These are phyloP conservation scores for Rhynchospora breviuscula DNA, from an alignment of 176 grass and related monocot genomes.

Conservation along the genomic window DNA sequence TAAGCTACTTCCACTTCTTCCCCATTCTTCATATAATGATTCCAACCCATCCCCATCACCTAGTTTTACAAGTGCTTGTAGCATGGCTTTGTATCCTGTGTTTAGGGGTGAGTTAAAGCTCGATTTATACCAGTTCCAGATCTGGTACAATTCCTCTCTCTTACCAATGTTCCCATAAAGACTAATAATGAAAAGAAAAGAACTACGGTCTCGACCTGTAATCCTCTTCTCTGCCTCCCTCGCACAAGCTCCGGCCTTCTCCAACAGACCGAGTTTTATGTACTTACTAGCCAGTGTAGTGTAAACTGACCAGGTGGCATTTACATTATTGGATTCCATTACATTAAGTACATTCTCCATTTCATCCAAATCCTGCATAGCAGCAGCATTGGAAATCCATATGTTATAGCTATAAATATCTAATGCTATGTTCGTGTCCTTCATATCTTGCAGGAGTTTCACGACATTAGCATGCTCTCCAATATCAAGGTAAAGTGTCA, in stretches of 20 bases:
- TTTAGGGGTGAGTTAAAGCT: conserved; percentile 69
- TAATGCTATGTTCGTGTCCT: conserved; percentile 43
- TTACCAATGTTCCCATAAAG: conserved; percentile 69
- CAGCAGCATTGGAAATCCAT: conserved; percentile 75
- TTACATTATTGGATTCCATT: conserved; percentile 65
- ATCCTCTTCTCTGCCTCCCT: conserved; percentile 80
- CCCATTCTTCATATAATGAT: conserved; percentile 85
- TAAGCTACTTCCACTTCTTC: conserved; percentile 40
- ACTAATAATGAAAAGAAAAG: conserved; percentile 74
- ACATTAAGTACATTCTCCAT: conserved; percentile 56
- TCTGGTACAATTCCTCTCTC: conserved; percentile 72
- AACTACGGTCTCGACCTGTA: conserved; percentile 56
- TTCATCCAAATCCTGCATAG: conserved; percentile 52
- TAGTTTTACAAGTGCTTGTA: conserved; percentile 59
- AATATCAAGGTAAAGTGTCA: conserved; percentile 77
- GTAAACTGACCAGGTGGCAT: conserved; percentile 87
- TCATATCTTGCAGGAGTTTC: conserved; percentile 65
- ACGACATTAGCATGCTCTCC: conserved; percentile 48
- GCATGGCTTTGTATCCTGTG: conserved; percentile 63
- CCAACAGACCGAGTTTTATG: conserved; percentile 51
- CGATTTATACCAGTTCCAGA: conserved; percentile 92
- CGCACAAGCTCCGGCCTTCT: conserved; percentile 66
- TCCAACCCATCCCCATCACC: conserved; percentile 73
- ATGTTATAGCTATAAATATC: conserved; percentile 88
- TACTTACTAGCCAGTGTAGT: conserved; percentile 82